Evolutionary conservation across 345 rosid species (phyloP).

Genomic region (Triadica sebifera): DNA sequence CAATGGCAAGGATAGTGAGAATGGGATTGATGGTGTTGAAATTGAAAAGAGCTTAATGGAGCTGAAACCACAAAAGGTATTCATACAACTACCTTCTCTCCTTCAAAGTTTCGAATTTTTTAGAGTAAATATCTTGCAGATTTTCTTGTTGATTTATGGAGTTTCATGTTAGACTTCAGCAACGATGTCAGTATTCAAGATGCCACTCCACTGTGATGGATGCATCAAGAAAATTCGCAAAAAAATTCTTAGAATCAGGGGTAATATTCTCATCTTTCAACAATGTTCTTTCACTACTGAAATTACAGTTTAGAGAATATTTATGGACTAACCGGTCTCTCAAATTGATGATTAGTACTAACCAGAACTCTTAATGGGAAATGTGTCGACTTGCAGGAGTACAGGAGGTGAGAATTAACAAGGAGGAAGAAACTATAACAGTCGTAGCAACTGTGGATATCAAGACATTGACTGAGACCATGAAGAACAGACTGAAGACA

Average conservation of each 20-base stretch:
- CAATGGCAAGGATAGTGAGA: constrained; percentile 8
- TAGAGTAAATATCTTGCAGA: background rate
- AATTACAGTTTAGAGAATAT: background rate
- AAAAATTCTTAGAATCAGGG: background rate
- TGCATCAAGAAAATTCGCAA: background rate
- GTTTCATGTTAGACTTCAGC: background rate
- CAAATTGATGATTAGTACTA: background rate
- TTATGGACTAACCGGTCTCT: too few species aligned
- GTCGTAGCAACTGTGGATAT: background rate
- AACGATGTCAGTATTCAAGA: background rate
- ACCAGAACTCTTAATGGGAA: background rate
- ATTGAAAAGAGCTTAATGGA: constrained; percentile 35
- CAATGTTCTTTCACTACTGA: background rate
- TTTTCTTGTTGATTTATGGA: background rate
- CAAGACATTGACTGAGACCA: background rate
- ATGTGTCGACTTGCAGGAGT: background rate
- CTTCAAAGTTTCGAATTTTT: background rate
- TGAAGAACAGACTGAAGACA: constrained; percentile 2
- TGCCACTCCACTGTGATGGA: constrained; percentile 5
- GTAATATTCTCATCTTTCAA: background rate
- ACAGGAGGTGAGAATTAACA: background rate
- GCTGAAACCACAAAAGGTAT: background rate
- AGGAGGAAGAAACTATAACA: constrained; percentile 3
- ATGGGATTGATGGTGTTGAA: constrained; percentile 1
- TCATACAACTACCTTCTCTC: too few species aligned